These are phyloP conservation scores for Botrytis hyacinthi DNA, from an alignment of 2,329 filamentous ascomycete genomes.

Conservation along the genomic window DNA sequence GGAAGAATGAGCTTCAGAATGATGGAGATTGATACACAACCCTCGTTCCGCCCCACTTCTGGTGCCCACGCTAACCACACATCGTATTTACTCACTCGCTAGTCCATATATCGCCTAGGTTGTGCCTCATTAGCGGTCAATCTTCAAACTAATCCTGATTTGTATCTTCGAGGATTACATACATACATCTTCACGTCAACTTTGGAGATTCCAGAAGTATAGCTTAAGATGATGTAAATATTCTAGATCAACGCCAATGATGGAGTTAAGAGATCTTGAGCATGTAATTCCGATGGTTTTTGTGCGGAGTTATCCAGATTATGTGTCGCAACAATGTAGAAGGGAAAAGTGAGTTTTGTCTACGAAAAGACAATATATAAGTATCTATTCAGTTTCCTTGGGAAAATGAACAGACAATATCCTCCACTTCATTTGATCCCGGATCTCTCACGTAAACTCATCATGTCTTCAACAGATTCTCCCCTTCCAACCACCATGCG, in stretches of 20 bases:
- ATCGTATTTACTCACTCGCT: background rate
- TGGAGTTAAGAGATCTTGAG: background rate
- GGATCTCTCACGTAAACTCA: too few relatives aligned
- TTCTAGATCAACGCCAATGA: background rate
- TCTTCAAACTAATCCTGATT: background rate
- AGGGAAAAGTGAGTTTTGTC: background rate
- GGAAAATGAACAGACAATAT: background rate
- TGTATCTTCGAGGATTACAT: background rate
- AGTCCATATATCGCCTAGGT: background rate
- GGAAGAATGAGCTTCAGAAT: background rate
- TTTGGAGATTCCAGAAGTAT: background rate
- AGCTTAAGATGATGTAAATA: background rate
- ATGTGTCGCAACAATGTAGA: background rate
- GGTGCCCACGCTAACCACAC: background rate
- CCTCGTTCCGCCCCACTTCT: background rate
- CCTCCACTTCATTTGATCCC: background rate
- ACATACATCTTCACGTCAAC: background rate
- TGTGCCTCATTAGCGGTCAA: background rate
- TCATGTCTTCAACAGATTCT: background rate
- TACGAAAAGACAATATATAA: background rate
- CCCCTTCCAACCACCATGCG: constrained; percentile 3
- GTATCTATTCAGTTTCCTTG: background rate
- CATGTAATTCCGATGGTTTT: background rate
- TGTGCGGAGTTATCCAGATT: background rate
- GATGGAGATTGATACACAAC: background rate